Evolutionary conservation across 1,139 yeast species (phyloP), one percentile per base, ranked within the genome.

Genomic region (Ogataea hybrid): DNA sequence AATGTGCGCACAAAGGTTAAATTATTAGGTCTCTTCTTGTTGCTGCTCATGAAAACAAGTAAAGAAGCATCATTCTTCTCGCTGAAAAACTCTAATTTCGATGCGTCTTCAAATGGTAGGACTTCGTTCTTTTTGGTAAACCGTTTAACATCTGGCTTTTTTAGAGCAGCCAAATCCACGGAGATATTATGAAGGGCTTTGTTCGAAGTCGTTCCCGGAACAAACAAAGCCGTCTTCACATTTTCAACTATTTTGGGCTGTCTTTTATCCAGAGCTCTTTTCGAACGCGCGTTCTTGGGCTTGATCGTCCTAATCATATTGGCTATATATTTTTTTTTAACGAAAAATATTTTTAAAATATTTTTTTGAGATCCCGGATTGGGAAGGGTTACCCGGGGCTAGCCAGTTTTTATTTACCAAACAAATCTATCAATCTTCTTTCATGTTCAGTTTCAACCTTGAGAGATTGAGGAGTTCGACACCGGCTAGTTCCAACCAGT

Each of bases 231-330:
- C 43, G 80, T 77, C 68, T 94, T 94, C 51, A 85, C 81, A 64
- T 92, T 90, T 64, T 92, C 99, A 11, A 84, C 84, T 41, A 88
- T 67, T 68, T 89, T 92, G 44, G 97, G 81, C 59, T 88, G 96
- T 56, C 79, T 83, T 58, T 85, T 84, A 48, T 90, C 96, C 54
- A 90, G 64, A 11, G 96, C 97, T 64, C 99, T 81, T 71, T 94
- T 94, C 43, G 97, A 79, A 62, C 98, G 88, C 45, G 97, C 97
- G 61, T 84, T 92, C 69, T 89, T 90, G 36, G 99, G 97, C 52
- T 84, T 83, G 64, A 77, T 72, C 33, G 84, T 78, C 70, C 86
- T 79, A 53, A 81, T 81, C 88, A 81, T 81, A 5, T 3, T 35
- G 17, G 17, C 28, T 10, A 33, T 14, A 32, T 21, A 32, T 25